phyloP scores from a whole-genome alignment of 2,329 filamentous ascomycete genomes.

The Colletotrichum melonis region DNA sequence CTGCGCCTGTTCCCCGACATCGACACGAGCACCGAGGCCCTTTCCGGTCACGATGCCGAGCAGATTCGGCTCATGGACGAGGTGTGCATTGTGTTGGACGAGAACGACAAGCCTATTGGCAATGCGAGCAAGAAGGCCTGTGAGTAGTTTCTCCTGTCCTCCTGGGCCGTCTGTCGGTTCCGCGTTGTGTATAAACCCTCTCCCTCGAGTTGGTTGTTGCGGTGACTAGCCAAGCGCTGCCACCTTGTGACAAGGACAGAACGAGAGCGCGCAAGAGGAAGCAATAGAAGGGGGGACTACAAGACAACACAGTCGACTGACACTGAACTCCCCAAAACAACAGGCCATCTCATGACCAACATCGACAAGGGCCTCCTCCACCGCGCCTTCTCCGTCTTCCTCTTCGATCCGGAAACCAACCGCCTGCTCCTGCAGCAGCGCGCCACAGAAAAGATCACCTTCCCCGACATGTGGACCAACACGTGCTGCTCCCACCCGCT shows the following conservation, averaged over 20 bases:
- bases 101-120: conserved; percentile 92
- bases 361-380: conserved; percentile 96
- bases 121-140: conserved; percentile 98
- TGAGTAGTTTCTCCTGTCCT: conserved; percentile 58
- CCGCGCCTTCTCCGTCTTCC: conserved; percentile 96
- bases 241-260: not conserved
- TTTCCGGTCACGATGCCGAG: conserved; percentile 95
- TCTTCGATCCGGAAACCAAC: conserved; percentile 90
- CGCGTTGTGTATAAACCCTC: not conserved
- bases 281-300: too few species aligned
- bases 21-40: conserved; percentile 76
- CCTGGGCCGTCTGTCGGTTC: not conserved
- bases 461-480: conserved; percentile 99
- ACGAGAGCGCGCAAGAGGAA: conserved; percentile 21
- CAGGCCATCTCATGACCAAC: conserved; percentile 98
- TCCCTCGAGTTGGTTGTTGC: not conserved
- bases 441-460: conserved; percentile 97
- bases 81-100: conserved; percentile 95
- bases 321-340: conserved; percentile 64
- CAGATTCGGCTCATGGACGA: conserved; percentile 99
- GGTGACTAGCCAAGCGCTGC: not conserved
- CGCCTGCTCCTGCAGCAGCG: conserved; percentile 95
- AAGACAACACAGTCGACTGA: conserved; percentile 20
- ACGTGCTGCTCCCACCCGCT: conserved; percentile 99
- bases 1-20: conserved; percentile 89